Conservation (phyloP, 306 rosid genomes). For the Amphicarpaea edgeworthii region DNA sequence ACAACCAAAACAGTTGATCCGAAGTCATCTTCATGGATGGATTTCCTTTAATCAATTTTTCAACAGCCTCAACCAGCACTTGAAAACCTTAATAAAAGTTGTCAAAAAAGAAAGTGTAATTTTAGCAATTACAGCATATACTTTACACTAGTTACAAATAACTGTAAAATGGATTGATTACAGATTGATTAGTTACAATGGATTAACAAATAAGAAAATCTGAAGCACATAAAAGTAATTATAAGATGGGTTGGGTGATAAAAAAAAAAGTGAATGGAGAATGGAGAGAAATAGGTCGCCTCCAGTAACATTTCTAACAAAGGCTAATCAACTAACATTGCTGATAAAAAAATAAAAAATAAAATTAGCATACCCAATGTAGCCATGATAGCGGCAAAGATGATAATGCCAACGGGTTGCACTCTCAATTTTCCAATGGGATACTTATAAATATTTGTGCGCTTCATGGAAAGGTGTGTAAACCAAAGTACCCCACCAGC, state of each 20-base stretch:
- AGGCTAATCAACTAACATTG: too few species aligned
- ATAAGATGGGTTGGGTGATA: too few species aligned
- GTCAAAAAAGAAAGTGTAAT: not conserved
- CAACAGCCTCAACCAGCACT: constrained; percentile 8
- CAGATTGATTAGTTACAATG: not conserved
- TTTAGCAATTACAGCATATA: not conserved
- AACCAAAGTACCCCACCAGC: constrained; percentile 91
- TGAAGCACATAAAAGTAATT: not conserved
- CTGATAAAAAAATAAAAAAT: too few species aligned
- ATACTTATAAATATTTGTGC: constrained; percentile 57
- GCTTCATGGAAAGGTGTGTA: constrained; percentile 10
- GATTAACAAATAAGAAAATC: too few species aligned
- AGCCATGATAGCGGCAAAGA: constrained; percentile 81
- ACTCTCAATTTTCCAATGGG: constrained; percentile 77
- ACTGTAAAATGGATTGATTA: too few species aligned
- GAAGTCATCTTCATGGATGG: constrained; percentile 53
- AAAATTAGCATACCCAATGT: constrained; percentile 57
- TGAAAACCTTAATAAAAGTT: not conserved
- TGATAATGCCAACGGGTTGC: constrained; percentile 78
- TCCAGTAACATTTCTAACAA: too few species aligned
- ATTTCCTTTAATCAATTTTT: constrained; percentile 45
- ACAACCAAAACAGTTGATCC: constrained; percentile 58
- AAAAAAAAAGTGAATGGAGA: too few species aligned
- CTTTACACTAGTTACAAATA: not conserved
- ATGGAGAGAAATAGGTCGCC: too few species aligned